Base-by-base conservation (phyloP, 352 stramenopile species). In the Pythium guiyangense region DNA sequence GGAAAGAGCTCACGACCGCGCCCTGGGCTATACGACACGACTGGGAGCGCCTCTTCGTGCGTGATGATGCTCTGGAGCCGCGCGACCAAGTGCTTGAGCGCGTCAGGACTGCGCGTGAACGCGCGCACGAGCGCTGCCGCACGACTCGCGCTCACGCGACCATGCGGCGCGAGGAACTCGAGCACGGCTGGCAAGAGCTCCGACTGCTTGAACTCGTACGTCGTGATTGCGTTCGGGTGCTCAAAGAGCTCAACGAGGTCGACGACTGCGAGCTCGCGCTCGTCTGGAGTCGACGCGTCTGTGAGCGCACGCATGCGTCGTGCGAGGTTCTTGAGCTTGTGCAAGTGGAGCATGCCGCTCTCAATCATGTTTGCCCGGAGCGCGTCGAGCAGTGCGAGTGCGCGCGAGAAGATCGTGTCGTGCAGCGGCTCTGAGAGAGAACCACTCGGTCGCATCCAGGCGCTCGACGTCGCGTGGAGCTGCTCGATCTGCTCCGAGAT, bases 141-240 rank as follows among this genome's bases (percentile, higher is more conserved):
- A 56, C 76, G 58, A 35, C 53, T 45, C 54, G 78, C 66, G 37
- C 85, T 57, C 3, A 79, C n/a, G 12, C 68, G 54, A 14, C 54
- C 62, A 1, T 61, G 49, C 3, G 77, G 71, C 4, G 71, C 67
- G 6, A 92, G 31, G 44, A 79, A 90, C 10, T 72, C 54, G 34
- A 90, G 59, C 42, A 94, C 60, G 2, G 82, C 76, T 29, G 79
- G 73, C 9, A 94, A 68, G 1, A 94, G 60, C 46, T 84, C 69
- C 3, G 83, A 94, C 39, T 91, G 83, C 51, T 90, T 92, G 60
- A 94, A 90, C 49, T 94, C 84, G 34, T 90, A 89, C 1, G 79
- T 86, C 22, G 84, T 94, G 46, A 94, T 88, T 10, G 77, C 79
- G 52, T 87, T 85, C 35, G 77, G 63, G 43, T 90, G 70, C 22